Conservation (phyloP, 2,329 filamentous ascomycete species). For the Stagonosporopsis tanaceti region DNA sequence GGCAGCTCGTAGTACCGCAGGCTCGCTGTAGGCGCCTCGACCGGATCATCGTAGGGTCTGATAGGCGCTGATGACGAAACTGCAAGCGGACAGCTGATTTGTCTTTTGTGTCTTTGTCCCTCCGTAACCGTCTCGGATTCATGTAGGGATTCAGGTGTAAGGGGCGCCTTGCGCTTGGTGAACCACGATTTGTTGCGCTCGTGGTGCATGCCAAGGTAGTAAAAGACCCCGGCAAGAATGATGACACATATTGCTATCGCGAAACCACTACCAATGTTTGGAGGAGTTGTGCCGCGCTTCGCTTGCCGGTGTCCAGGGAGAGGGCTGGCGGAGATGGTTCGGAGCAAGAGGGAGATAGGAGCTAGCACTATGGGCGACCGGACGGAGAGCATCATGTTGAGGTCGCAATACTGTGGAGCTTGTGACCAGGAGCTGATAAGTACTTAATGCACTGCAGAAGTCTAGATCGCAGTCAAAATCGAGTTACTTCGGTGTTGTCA, state of each 20-base stretch:
- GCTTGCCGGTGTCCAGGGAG: not conserved
- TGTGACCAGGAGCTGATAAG: not conserved
- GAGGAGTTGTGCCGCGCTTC: constrained; percentile 5
- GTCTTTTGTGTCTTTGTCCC: not conserved
- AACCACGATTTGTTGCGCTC: constrained; percentile 19
- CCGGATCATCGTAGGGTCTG: constrained; percentile 3
- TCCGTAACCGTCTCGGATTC: not conserved
- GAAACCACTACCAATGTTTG: constrained; percentile 18
- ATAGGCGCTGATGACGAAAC: constrained; percentile 15
- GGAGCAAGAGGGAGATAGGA: not conserved
- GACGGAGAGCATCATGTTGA: not conserved
- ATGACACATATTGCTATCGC: constrained; percentile 21
- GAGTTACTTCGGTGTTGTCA: not conserved
- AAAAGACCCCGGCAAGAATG: constrained; percentile 19
- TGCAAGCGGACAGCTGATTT: constrained; percentile 15
- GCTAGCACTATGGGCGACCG: not conserved
- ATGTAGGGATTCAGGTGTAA: not conserved
- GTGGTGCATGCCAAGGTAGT: constrained; percentile 22
- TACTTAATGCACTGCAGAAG: constrained; percentile 10
- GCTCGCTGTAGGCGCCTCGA: constrained; percentile 12
- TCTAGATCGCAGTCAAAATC: constrained; percentile 1
- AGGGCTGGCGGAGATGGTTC: constrained; percentile 12
- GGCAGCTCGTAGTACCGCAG: constrained; percentile 14
- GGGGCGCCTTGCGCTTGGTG: constrained; percentile 2
- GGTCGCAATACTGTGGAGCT: not conserved